phyloP scores from a whole-genome alignment of 2,329 filamentous ascomycete species.

The Epichloe elymi region DNA sequence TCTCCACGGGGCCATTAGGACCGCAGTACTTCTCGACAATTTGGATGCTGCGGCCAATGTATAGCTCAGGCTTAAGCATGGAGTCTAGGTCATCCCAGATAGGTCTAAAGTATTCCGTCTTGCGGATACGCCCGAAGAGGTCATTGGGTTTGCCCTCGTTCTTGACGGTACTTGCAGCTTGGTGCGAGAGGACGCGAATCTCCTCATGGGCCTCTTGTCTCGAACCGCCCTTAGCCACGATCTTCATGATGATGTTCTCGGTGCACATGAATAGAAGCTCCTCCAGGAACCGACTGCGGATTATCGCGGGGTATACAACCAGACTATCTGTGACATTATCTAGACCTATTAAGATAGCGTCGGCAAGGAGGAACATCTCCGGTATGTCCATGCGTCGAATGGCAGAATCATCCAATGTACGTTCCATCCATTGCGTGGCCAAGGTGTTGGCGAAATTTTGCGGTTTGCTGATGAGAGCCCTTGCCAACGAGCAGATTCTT shows the following conservation, averaged over 20 bases:
- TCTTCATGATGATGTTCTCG: constrained; percentile 56
- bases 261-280: constrained; percentile 84
- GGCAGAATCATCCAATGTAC: constrained; percentile 65
- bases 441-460: constrained; percentile 19
- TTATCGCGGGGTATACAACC: constrained; percentile 67
- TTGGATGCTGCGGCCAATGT: constrained; percentile 29
- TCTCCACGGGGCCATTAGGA: constrained; percentile 23
- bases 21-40: constrained; percentile 35
- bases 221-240: constrained; percentile 55
- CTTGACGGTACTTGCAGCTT: constrained; percentile 52
- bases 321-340: constrained; percentile 57
- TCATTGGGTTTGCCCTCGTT: constrained; percentile 61
- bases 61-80: constrained; percentile 49
- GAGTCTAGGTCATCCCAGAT: constrained; percentile 56
- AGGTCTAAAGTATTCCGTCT: constrained; percentile 59
- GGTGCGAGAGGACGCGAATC: constrained; percentile 68
- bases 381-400: constrained; percentile 54
- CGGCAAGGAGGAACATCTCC: constrained; percentile 53
- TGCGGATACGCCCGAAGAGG: constrained; percentile 63
- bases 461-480: constrained; percentile 30
- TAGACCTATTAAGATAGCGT: constrained; percentile 52
- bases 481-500: constrained; percentile 12
- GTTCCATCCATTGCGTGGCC: constrained; percentile 39
- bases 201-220: constrained; percentile 78
- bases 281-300: constrained; percentile 52